phyloP scores from a whole-genome alignment of 2,329 filamentous ascomycete genomes.

The Aureobasidium leucospermi region DNA sequence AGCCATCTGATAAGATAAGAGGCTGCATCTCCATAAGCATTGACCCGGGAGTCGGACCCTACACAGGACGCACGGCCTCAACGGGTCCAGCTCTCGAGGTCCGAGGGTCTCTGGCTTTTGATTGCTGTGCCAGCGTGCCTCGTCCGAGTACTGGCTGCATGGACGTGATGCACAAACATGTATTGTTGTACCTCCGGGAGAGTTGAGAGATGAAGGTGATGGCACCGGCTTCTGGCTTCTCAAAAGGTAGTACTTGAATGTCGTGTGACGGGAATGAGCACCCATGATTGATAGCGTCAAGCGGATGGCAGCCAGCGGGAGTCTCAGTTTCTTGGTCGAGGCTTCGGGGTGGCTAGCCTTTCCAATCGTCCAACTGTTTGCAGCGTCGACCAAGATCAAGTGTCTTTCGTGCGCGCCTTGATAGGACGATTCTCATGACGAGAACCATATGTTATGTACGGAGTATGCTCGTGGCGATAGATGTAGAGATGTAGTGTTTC shows the following conservation, averaged over 20 bases:
- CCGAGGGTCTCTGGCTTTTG: neutral
- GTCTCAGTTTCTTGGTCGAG: slow-evolving; percentile 3
- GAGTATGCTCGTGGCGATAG: neutral
- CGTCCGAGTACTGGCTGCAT: neutral
- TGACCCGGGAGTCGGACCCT: too few species aligned
- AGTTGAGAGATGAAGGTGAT: neutral
- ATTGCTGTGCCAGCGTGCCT: neutral
- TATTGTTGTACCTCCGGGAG: neutral
- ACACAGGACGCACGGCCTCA: too few species aligned
- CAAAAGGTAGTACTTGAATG: neutral
- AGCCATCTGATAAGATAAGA: neutral
- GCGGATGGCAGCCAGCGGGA: neutral
- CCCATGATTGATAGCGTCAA: neutral
- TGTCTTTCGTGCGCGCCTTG: neutral
- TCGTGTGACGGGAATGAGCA: neutral
- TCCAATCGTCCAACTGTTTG: neutral
- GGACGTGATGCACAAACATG: neutral
- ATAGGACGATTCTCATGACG: neutral
- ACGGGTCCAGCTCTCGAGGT: neutral
- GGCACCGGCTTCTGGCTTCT: neutral
- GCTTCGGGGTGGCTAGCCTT: slow-evolving; percentile 3
- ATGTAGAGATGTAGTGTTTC: neutral
- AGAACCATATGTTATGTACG: too few species aligned
- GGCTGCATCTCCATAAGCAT: neutral
- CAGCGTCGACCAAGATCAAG: neutral